Evolutionary conservation across 1,139 yeast species (phyloP), one percentile per base, ranked within the genome.

Genomic region (Kodamaea plutei): DNA sequence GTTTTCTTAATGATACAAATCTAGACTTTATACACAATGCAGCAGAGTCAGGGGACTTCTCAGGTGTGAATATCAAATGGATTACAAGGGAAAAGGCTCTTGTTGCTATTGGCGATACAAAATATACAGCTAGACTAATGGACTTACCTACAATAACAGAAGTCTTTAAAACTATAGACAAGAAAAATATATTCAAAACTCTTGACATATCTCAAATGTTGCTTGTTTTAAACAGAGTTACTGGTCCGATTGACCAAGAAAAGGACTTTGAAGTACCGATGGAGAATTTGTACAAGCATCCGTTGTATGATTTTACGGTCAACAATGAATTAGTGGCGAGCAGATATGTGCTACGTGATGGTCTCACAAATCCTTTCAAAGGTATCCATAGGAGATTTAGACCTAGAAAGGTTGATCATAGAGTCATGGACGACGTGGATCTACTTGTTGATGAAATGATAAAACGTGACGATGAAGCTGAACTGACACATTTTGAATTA

Each of bases 91-190:
- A 83, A 28, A 71, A 84, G 38, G 97, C 97, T 0, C 73, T 85
- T 18, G 79, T 63, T 52, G 71, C 59, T 58, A 73, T 63, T 4
- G 70, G 72, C 36, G 69, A 73, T 13, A 59, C 69, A 2, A 54
- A 79, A 36, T 93, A 85, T 56, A 87, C 89, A 4, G 96, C 95
- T 0, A 77, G 85, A 43, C 61, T 93, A 24, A 75, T 91, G n/a
- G 94, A 89, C 46, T 61, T 93, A 40, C 99, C 99, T 0, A 85
- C 96, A 0, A 59, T 89, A 8, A 76, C 88, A 4, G 98, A 93
- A 52, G 76, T 85, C 6, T 87, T 81, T 52, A 93, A 93, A 56
- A 81, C 96, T 2, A 76, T 89, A 17, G 98, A 93, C 53, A 76
- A 83, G 49, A 91, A 89, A 55, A 91, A 87, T 49, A 73, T 91